Percentiles rank a stretch among this genome's conserved stretches.
phyloP scores from a whole-genome alignment of 164 flowering plant species.

The Liriodendron chinense region DNA sequence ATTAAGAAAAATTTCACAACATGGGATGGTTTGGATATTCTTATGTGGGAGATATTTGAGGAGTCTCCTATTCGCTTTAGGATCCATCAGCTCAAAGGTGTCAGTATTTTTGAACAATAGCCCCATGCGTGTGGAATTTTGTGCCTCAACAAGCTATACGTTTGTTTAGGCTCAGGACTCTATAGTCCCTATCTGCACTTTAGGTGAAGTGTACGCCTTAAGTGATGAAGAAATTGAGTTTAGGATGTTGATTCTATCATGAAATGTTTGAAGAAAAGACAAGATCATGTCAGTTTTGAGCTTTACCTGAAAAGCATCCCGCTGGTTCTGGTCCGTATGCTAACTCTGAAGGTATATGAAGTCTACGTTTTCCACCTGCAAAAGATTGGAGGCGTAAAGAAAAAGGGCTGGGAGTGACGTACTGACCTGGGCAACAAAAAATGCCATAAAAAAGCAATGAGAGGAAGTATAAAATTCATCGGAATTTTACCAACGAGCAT shows the following conservation, averaged over 20 bases:
- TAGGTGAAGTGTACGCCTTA: no score
- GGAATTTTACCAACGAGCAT: constrained; percentile 68
- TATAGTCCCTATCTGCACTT: no score
- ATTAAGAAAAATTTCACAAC: no score
- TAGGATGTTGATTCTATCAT: not conserved
- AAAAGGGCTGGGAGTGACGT: not conserved
- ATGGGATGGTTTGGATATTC: no score
- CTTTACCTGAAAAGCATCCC: constrained; percentile 87
- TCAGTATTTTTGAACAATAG: no score
- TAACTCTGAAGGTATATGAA: constrained; percentile 76
- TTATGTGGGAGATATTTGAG: no score
- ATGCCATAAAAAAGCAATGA: not conserved
- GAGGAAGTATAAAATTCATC: not conserved
- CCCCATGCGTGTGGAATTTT: no score
- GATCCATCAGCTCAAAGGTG: no score
- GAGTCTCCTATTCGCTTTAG: no score
- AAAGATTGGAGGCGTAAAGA: not conserved
- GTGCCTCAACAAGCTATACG: no score
- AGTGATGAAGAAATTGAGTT: not conserved
- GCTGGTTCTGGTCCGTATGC: constrained; percentile 98
- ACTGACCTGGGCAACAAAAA: not conserved
- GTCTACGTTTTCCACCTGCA: constrained; percentile 89
- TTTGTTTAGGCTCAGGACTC: no score
- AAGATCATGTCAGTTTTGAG: not conserved
- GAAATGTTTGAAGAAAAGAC: not conserved